These are phyloP conservation scores for Glebionis coronaria DNA, from an alignment of 129 eudicot genomes.

Conservation along the genomic window DNA sequence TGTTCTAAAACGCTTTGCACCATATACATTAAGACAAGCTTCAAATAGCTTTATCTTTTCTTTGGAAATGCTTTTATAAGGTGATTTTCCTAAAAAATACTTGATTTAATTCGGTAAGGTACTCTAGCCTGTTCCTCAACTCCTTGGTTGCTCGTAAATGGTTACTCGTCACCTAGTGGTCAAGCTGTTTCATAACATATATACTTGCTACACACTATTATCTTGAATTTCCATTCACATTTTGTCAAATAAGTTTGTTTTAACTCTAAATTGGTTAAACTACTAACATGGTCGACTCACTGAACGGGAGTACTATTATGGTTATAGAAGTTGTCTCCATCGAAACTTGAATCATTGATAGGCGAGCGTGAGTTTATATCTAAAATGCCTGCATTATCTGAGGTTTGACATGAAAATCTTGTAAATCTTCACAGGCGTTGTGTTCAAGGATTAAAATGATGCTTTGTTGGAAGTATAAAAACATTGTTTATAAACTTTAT, in stretches of 20 bases:
- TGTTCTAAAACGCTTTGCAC: too few relatives aligned
- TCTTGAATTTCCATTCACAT: neutral
- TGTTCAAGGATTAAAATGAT: slow-evolving; percentile 59
- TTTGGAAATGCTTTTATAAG: too few relatives aligned
- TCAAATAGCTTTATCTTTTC: too few relatives aligned
- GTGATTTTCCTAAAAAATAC: too few relatives aligned
- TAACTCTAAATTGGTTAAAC: neutral
- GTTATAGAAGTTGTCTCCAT: slow-evolving; percentile 68
- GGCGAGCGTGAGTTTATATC: slow-evolving; percentile 89
- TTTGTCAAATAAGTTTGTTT: slow-evolving; percentile 1
- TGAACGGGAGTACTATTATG: slow-evolving; percentile 44
- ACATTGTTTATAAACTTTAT: too few relatives aligned
- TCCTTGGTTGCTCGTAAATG: too few relatives aligned
- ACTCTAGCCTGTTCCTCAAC: too few relatives aligned
- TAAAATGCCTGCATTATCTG: slow-evolving; percentile 63
- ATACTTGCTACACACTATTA: neutral
- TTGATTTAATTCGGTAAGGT: too few relatives aligned
- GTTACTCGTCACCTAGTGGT: too few relatives aligned
- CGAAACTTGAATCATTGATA: slow-evolving; percentile 66
- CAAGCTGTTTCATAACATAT: too few relatives aligned
- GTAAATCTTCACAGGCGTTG: slow-evolving; percentile 75
- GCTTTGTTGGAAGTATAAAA: too few relatives aligned
- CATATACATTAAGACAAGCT: too few relatives aligned
- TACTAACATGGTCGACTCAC: slow-evolving; percentile 53
- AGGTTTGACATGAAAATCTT: slow-evolving; percentile 68